phyloP scores from a whole-genome alignment of 2,329 filamentous ascomycete species.

The Akanthomyces muscarius region DNA sequence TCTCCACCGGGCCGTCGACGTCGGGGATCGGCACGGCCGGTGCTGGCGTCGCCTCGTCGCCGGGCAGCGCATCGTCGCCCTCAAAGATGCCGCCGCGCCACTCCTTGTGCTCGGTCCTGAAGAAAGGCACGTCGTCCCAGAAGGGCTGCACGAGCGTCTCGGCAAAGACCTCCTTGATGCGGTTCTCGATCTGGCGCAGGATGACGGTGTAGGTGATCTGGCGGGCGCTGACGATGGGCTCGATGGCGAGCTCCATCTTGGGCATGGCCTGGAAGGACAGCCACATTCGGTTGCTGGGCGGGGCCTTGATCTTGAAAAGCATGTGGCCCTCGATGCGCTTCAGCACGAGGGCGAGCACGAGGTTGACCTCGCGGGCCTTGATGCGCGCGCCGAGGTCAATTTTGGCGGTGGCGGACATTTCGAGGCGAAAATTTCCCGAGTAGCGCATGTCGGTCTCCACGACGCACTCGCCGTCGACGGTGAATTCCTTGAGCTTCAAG shows the following conservation, averaged over 20 bases:
- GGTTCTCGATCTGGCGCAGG: slow-evolving; percentile 86
- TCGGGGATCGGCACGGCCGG: not conserved
- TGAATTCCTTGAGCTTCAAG: slow-evolving; percentile 80
- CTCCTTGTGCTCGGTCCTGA: slow-evolving; percentile 69
- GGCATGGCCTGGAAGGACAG: slow-evolving; percentile 91
- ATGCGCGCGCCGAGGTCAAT: slow-evolving; percentile 87
- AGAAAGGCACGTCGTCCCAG: slow-evolving; percentile 95
- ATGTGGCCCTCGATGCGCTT: slow-evolving; percentile 83
- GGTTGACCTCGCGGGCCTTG: slow-evolving; percentile 83
- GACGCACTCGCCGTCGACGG: slow-evolving; percentile 83
- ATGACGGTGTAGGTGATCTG: slow-evolving; percentile 95
- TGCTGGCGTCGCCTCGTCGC: slow-evolving; percentile 9
- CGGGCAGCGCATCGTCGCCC: slow-evolving; percentile 45
- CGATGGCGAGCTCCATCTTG: slow-evolving; percentile 88
- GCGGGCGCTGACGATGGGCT: slow-evolving; percentile 89
- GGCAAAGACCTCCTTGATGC: slow-evolving; percentile 88
- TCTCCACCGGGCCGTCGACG: not conserved
- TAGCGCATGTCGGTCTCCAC: slow-evolving; percentile 87
- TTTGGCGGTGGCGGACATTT: slow-evolving; percentile 87
- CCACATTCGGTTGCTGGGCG: slow-evolving; percentile 95
- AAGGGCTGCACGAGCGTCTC: slow-evolving; percentile 90
- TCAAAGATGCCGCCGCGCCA: slow-evolving; percentile 84
- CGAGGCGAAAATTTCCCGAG: slow-evolving; percentile 80
- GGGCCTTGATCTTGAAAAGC: slow-evolving; percentile 84
- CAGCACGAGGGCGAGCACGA: slow-evolving; percentile 80